Base-by-base conservation (phyloP, 2,329 filamentous ascomycete genomes). In the Cytospora paraplurivora region DNA sequence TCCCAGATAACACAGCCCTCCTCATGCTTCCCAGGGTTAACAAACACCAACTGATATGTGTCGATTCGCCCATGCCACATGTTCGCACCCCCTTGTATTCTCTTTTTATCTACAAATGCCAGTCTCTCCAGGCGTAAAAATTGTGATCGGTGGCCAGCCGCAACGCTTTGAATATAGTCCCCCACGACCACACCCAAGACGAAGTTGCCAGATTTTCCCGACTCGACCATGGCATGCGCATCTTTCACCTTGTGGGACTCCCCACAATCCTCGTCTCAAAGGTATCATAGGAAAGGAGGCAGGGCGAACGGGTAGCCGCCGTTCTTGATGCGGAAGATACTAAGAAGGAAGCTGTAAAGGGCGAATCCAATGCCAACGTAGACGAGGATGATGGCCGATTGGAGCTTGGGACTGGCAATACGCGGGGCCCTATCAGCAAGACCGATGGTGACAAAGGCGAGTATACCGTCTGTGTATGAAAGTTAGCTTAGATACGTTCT, bases 301-400 rank as follows among this genome's bases (percentile, higher is more conserved):
- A 99, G 83, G 73, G 88, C 93, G 79, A 98, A 97, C 17, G 93
- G 93, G 77, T 99, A 99, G 32, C 92, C 92, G 38, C 88, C 88
- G 74, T 98, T 99, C 88, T 99, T 99, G 71, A 90, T 82, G 71
- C 93, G 88, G 85, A 99, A 99, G 67, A 97, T 82, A 77, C 91
- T 97, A 69, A 99, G 85, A 67, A 99, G 82, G 79, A 97, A 95
- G 80, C 93, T 96, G 82, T 98, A 98, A 78, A 93, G 87, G 67
- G 90, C 78, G 70, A 97, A 88, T 62, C 97, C 78, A 35, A 95
- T 80, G 53, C 81, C 85, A 21, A 86, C 88, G 91, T 93, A 97
- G 51, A 90, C 81, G 63, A 97, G 77, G 7, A 97, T 88, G 41
- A 90, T 89, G 44, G 95, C 79, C 75, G 95, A 89, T 78, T 99